A percentile compares a stretch with the other conserved stretches of the same genome.
These are phyloP conservation scores for Cerioporus squamosus DNA, from an alignment of 1,284 basidiomycete species.

Conservation along the genomic window DNA sequence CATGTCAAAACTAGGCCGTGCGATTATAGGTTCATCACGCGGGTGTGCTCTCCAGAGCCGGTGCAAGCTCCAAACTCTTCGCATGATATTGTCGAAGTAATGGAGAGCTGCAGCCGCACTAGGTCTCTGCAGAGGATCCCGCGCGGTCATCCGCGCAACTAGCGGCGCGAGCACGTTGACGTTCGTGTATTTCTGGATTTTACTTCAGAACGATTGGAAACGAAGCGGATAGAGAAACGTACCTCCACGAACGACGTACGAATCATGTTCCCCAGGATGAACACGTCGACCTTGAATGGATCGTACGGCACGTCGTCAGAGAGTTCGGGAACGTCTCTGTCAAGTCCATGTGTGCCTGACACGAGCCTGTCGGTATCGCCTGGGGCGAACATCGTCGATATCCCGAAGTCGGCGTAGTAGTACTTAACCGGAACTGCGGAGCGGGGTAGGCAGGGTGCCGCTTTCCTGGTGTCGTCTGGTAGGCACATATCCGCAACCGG, in stretches of 20 bases:
- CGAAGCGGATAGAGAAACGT: not conserved
- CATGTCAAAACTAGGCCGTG: not conserved
- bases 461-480: conserved; percentile 10
- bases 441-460: conserved; percentile 10
- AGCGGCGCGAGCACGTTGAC: not conserved
- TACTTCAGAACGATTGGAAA: not conserved
- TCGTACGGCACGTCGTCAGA: conserved; percentile 31
- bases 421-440: conserved; percentile 20
- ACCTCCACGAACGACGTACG: not conserved
- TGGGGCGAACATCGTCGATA: conserved; percentile 22
- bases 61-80: not conserved
- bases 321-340: conserved; percentile 32
- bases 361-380: conserved; percentile 10
- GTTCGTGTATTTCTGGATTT: not conserved
- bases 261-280: conserved; percentile 30
- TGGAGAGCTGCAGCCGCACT: not conserved
- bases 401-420: conserved; percentile 33
- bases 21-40: not conserved
- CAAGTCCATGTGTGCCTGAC: conserved; percentile 21
- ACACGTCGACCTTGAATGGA: conserved; percentile 36
- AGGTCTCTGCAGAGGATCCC: not conserved
- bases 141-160: not conserved
- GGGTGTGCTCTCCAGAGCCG: not conserved
- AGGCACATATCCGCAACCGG: conserved; percentile 14
- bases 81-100: not conserved